Conservation (phyloP, 75 land plant genomes). For the Picea sitchensis region DNA sequence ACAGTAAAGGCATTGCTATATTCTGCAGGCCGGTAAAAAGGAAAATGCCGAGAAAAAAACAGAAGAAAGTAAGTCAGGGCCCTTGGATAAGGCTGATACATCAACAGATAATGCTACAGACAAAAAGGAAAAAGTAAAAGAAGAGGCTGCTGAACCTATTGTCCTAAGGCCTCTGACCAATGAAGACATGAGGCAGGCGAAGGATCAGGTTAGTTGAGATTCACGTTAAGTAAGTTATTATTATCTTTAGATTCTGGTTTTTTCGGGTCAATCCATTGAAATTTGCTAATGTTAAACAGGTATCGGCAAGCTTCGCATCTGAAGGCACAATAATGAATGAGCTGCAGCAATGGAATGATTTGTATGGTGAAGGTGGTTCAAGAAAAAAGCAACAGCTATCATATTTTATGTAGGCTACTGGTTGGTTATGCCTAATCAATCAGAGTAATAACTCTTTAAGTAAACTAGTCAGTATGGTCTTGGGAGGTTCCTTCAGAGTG, state of each 20-base stretch:
- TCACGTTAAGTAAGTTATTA: background rate
- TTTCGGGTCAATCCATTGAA: background rate
- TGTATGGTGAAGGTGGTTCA: slow-evolving; percentile 53
- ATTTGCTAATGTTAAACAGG: slow-evolving; percentile 12
- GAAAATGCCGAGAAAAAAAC: slow-evolving; percentile 15
- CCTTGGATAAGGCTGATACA: slow-evolving; percentile 16
- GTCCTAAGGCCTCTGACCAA: slow-evolving; percentile 39
- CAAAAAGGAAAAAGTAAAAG: background rate
- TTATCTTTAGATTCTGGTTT: background rate
- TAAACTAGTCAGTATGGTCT: too few species aligned
- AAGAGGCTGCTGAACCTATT: slow-evolving; percentile 9
- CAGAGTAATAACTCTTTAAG: too few species aligned
- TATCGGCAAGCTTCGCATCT: slow-evolving; percentile 39
- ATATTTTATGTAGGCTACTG: slow-evolving; percentile 14
- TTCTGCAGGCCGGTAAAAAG: background rate
- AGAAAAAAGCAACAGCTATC: slow-evolving; percentile 35
- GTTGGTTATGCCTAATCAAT: too few species aligned
- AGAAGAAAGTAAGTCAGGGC: slow-evolving; percentile 20
- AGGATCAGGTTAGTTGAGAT: slow-evolving; percentile 26
- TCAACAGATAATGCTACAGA: slow-evolving; percentile 7
- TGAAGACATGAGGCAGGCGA: slow-evolving; percentile 43
- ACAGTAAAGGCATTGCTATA: background rate
- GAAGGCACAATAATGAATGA: slow-evolving; percentile 40
- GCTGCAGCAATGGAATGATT: slow-evolving; percentile 51
- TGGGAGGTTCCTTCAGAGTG: too few species aligned